Conservation (phyloP, 1,284 basidiomycete species). For the Ceratobasidium sp. region DNA sequence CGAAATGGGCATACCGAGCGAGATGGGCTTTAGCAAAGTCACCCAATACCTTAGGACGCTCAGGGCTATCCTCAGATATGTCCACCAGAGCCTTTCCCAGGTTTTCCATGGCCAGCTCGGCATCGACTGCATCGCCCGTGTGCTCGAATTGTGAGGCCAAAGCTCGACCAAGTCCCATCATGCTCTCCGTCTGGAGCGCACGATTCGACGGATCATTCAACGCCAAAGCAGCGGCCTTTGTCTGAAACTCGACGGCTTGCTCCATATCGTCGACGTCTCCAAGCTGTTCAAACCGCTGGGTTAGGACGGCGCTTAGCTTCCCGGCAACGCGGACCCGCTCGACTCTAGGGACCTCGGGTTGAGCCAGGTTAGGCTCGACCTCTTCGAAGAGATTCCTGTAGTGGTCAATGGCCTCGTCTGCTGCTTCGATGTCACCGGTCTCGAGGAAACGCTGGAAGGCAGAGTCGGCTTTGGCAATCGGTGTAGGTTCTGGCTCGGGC, state of each 20-base stretch:
- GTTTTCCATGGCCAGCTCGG: conserved; percentile 10
- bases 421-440: conserved; percentile 14
- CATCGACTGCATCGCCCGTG: conserved; percentile 26
- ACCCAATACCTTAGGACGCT: conserved; percentile 7
- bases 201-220: background rate
- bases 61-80: background rate
- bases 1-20: conserved; percentile 15
- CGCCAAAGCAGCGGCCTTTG: conserved; percentile 4
- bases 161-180: conserved; percentile 17
- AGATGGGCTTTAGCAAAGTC: conserved; percentile 24
- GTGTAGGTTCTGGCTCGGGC: background rate
- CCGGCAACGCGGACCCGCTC: background rate
- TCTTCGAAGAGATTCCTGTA: conserved; percentile 12
- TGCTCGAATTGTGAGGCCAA: conserved; percentile 32
- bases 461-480: background rate
- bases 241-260: conserved; percentile 24
- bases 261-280: conserved; percentile 42
- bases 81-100: conserved; percentile 1
- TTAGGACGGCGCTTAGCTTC: conserved; percentile 15
- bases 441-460: conserved; percentile 2
- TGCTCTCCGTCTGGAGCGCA: conserved; percentile 13
- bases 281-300: conserved; percentile 26
- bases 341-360: background rate
- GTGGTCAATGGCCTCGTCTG: conserved; percentile 10
- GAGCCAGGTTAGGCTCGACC: background rate